These are phyloP conservation scores for Amanita polypyramis DNA, from an alignment of 768 basidiomycete genomes.

Conservation along the genomic window DNA sequence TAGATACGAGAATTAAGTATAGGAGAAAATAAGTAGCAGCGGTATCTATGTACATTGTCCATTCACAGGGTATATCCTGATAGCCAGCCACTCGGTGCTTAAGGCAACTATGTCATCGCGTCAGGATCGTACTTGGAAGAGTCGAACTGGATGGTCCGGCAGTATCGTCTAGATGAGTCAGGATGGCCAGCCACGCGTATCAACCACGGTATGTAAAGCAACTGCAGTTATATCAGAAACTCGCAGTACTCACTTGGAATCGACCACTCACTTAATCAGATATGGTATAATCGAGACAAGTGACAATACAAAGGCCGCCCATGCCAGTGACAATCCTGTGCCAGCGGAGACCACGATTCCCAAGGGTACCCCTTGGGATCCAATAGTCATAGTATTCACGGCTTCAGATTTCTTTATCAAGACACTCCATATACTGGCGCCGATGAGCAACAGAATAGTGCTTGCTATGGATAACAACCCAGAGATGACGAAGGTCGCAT, in stretches of 20 bases:
- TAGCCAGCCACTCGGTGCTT: too few species aligned
- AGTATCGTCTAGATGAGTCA: neutral
- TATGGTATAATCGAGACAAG: slow-evolving; percentile 62
- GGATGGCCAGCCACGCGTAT: neutral
- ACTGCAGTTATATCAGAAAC: slow-evolving; percentile 22
- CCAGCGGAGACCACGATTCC: slow-evolving; percentile 60
- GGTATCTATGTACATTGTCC: neutral
- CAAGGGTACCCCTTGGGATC: slow-evolving; percentile 27
- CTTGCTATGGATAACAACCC: slow-evolving; percentile 51
- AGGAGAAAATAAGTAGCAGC: neutral
- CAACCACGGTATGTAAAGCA: slow-evolving; percentile 47
- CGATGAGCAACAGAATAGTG: slow-evolving; percentile 54
- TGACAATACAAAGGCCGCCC: slow-evolving; percentile 67
- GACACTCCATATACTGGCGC: slow-evolving; percentile 69
- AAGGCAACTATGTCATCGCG: too few species aligned
- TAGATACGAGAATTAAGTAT: neutral
- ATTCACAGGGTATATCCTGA: neutral
- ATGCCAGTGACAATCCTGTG: slow-evolving; percentile 52
- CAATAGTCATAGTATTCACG: slow-evolving; percentile 44
- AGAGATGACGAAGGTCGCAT: slow-evolving; percentile 58
- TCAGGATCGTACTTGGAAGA: too few species aligned
- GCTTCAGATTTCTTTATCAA: slow-evolving; percentile 52
- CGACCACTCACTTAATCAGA: slow-evolving; percentile 52
- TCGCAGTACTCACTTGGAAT: neutral
- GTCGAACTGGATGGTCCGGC: too few species aligned